These are phyloP conservation scores for Canariomyces notabilis DNA, from an alignment of 2,329 filamentous ascomycete species.

Conservation along the genomic window DNA sequence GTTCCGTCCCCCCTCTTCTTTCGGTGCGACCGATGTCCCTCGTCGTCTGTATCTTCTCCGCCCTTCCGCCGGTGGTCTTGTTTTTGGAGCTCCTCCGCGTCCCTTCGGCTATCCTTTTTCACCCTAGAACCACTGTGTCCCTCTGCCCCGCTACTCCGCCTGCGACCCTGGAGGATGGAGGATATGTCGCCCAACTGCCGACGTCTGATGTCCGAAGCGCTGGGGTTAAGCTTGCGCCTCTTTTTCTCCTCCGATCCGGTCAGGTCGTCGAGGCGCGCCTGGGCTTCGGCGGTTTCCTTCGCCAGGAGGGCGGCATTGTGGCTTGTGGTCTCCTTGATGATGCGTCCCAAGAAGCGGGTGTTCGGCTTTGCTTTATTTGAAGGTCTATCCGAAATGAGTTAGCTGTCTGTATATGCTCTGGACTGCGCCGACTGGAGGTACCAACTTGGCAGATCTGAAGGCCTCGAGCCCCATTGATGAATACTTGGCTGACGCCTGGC, in stretches of 20 bases:
- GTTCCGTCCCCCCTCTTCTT: constrained; percentile 3
- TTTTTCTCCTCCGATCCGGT: constrained; percentile 44
- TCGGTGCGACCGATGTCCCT: constrained; percentile 5
- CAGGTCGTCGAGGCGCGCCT: constrained; percentile 61
- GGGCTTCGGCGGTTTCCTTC: constrained; percentile 76
- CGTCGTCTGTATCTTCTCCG: constrained; percentile 6
- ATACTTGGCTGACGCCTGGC: constrained; percentile 66
- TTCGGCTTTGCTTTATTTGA: constrained; percentile 78
- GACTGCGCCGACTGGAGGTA: too few relatives aligned
- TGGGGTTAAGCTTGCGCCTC: constrained; percentile 43
- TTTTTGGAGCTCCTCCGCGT: constrained; percentile 6
- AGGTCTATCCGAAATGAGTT: constrained; percentile 43
- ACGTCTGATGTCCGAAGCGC: constrained; percentile 46
- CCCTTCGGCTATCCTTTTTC: neutral
- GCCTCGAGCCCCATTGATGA: constrained; percentile 69
- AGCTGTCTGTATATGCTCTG: neutral
- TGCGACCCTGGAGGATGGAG: constrained; percentile 49
- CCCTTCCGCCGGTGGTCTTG: constrained; percentile 6
- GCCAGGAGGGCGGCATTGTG: constrained; percentile 85
- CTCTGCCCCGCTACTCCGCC: constrained; percentile 23
- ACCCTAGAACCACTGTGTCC: neutral
- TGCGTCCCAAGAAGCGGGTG: constrained; percentile 79
- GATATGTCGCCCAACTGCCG: constrained; percentile 58
- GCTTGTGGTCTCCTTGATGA: constrained; percentile 79
- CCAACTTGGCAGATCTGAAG: constrained; percentile 46